phyloP scores from a whole-genome alignment of 805 yeast genomes.

The Maudiozyma pseudohumilis region DNA sequence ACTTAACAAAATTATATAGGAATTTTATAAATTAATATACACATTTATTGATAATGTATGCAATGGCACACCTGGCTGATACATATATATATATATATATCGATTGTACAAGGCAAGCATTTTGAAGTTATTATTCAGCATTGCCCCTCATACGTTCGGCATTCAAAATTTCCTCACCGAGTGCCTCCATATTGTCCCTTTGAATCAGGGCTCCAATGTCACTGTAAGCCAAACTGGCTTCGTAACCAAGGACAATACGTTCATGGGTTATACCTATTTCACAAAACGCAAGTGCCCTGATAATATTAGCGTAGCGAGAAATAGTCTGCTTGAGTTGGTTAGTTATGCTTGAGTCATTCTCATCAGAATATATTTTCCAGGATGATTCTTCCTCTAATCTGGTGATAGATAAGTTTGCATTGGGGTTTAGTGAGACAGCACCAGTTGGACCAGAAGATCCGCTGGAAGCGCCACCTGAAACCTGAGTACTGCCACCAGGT shows the following conservation, averaged over 20 bases:
- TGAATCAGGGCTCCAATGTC: slow-evolving; percentile 63
- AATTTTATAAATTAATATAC: too few relatives aligned
- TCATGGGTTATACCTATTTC: slow-evolving; percentile 82
- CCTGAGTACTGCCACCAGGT: slow-evolving; percentile 21
- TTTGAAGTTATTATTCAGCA: slow-evolving; percentile 8
- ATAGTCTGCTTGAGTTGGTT: slow-evolving; percentile 58
- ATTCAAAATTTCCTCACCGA: slow-evolving; percentile 64
- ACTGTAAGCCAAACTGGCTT: slow-evolving; percentile 73
- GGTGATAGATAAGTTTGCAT: slow-evolving; percentile 56
- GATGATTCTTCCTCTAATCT: slow-evolving; percentile 87
- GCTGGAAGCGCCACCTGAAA: slow-evolving; percentile 11
- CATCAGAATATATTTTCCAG: slow-evolving; percentile 90
- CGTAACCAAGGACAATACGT: slow-evolving; percentile 73
- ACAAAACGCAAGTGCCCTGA: slow-evolving; percentile 70
- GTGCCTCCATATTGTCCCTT: slow-evolving; percentile 57
- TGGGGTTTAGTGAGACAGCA: slow-evolving; percentile 16
- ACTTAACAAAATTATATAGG: too few relatives aligned
- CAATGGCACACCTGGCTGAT: too few relatives aligned
- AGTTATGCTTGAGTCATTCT: slow-evolving; percentile 61
- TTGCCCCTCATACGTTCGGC: slow-evolving; percentile 68
- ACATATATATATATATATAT: too few relatives aligned
- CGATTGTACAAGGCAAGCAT: too few relatives aligned
- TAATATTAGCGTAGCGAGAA: slow-evolving; percentile 74
- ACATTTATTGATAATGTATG: too few relatives aligned
- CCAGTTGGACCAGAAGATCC: slow-evolving; percentile 30